phyloP scores from a whole-genome alignment of 495 filamentous ascomycete genomes.

The Tuber magnatum region DNA sequence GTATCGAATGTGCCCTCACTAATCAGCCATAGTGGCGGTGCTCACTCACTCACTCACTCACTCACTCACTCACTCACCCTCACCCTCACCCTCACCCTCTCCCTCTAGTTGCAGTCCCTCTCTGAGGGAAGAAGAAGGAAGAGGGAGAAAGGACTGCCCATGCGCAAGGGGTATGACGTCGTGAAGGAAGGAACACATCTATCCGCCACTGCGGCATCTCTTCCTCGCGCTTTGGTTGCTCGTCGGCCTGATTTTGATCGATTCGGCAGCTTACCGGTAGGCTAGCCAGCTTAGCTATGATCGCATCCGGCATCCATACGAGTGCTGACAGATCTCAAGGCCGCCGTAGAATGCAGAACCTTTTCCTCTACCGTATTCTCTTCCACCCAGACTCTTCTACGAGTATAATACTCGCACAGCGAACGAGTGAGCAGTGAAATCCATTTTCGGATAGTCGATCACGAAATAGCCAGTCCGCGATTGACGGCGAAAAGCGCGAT shows the following conservation, averaged over 20 bases:
- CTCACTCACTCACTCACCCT: neutral
- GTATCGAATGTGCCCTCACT: neutral
- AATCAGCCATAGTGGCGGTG: neutral
- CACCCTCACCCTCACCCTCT: neutral
- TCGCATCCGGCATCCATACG: neutral
- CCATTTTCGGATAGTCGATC: conserved; percentile 50
- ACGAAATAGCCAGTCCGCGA: conserved; percentile 50
- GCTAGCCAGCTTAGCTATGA: neutral
- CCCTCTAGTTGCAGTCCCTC: neutral
- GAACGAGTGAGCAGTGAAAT: neutral
- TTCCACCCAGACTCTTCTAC: too few relatives aligned
- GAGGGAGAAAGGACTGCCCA: neutral
- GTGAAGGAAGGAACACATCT: neutral
- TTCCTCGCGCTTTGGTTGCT: neutral
- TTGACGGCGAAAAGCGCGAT: conserved; percentile 31
- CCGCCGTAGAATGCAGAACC: neutral
- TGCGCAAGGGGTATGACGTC: conserved; percentile 20
- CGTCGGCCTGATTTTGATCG: neutral
- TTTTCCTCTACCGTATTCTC: neutral
- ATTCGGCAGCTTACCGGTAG: neutral
- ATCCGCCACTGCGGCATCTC: neutral
- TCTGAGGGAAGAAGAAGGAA: neutral
- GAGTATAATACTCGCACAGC: neutral
- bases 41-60: neutral
- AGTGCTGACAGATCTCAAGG: neutral